Conservation (phyloP, 106 monocot genomes). For the Iris macrosiphon region DNA sequence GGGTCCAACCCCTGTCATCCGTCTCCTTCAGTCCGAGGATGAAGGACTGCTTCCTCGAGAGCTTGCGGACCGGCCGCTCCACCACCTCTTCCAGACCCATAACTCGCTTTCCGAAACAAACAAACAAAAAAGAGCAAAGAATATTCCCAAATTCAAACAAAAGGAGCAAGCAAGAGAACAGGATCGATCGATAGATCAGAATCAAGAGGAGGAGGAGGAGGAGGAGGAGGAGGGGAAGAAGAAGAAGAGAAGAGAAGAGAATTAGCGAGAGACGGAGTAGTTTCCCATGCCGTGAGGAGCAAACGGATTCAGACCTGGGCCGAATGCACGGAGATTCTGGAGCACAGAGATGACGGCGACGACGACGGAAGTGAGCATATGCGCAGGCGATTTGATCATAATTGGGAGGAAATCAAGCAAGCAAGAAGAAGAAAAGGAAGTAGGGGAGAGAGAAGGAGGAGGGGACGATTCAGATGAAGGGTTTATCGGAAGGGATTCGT, state of each 20-base stretch:
- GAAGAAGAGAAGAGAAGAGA: neutral
- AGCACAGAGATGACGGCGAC: conserved; percentile 8
- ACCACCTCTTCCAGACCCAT: conserved; percentile 28
- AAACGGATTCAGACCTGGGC: conserved; percentile 79
- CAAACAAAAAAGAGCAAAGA: neutral
- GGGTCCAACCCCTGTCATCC: conserved; percentile 68
- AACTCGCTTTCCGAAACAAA: conserved; percentile 4
- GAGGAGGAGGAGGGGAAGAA: no score
- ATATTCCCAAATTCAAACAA: neutral
- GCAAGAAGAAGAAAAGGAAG: neutral
- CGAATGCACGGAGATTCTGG: conserved; percentile 54
- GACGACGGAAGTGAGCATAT: neutral
- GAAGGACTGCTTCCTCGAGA: conserved; percentile 23
- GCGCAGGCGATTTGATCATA: conserved; percentile 10
- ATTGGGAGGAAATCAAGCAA: conserved; percentile 1
- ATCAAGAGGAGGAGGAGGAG: neutral
- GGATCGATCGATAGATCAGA: neutral
- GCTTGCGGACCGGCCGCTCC: conserved; percentile 6
- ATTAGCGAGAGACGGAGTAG: conserved; percentile 44
- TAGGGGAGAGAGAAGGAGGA: neutral
- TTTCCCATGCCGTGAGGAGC: conserved; percentile 68
- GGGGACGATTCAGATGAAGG: conserved; percentile 3
- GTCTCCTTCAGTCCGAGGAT: conserved; percentile 23
- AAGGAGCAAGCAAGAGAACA: neutral
- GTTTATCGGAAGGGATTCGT: neutral